Conservation (phyloP, 2,329 filamentous ascomycete genomes). For the Pleoardoris graminearum region DNA sequence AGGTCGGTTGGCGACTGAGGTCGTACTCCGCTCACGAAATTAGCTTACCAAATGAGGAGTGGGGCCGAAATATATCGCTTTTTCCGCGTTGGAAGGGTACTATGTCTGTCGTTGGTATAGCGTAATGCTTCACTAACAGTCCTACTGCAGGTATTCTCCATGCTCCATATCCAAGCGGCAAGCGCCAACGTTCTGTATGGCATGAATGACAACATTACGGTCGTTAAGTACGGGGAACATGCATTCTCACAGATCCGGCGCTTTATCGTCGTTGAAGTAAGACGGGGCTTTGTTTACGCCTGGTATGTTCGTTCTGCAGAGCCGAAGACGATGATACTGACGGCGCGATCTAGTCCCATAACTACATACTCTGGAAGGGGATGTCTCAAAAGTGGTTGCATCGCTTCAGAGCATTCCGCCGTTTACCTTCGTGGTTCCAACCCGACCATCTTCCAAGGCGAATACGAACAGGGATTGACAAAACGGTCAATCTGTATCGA, state of each 20-base stretch:
- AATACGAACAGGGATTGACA: slow-evolving; percentile 37
- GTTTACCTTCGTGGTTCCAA: slow-evolving; percentile 30
- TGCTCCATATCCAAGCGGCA: slow-evolving; percentile 24
- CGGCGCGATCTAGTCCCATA: slow-evolving; percentile 38
- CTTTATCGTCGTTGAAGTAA: slow-evolving; percentile 28
- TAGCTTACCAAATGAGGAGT: slow-evolving; percentile 27
- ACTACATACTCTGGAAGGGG: slow-evolving; percentile 47
- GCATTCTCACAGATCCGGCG: slow-evolving; percentile 31
- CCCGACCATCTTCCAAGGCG: slow-evolving; percentile 21
- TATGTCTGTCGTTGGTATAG: neutral
- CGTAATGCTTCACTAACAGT: neutral
- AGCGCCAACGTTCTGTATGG: neutral
- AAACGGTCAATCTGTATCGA: slow-evolving; percentile 46
- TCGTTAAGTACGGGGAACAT: slow-evolving; percentile 15
- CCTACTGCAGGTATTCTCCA: slow-evolving; percentile 22
- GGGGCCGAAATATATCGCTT: slow-evolving; percentile 16
- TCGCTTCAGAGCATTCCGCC: slow-evolving; percentile 44
- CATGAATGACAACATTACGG: slow-evolving; percentile 13
- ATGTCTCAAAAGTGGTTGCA: slow-evolving; percentile 42
- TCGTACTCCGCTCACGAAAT: neutral
- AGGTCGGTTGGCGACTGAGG: neutral
- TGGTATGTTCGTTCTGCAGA: slow-evolving; percentile 2
- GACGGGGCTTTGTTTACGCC: slow-evolving; percentile 28
- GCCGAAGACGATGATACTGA: neutral
- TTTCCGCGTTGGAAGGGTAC: slow-evolving; percentile 22